Percentiles rank a stretch among this genome's conserved stretches.
phyloP scores from a whole-genome alignment of 2,329 filamentous ascomycete genomes.

The Chaetomium sp. region DNA sequence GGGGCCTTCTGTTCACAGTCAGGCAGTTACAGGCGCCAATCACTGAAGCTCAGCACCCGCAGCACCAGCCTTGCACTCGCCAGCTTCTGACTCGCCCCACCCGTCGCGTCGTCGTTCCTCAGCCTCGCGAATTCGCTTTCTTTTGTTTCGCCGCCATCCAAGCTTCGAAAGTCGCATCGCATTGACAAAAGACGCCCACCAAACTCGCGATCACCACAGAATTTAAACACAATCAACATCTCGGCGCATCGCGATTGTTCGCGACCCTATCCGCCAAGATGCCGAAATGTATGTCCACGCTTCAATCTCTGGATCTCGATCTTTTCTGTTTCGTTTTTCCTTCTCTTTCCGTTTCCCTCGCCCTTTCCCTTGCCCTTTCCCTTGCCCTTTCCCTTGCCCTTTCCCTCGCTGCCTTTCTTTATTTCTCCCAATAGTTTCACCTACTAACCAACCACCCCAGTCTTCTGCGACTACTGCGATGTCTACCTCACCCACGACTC shows the following conservation, averaged over 20 bases:
- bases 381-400: background rate
- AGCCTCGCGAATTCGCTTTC: slow-evolving; percentile 18
- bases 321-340: slow-evolving; percentile 8
- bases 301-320: slow-evolving; percentile 19
- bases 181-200: background rate
- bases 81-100: too few relatives aligned
- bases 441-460: slow-evolving; percentile 35
- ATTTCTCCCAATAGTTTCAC: background rate
- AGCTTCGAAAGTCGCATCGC: background rate
- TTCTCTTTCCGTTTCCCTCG: background rate
- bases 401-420: too few relatives aligned
- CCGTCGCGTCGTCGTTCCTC: slow-evolving; percentile 14
- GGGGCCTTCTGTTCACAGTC: too few relatives aligned
- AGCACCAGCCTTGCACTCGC: too few relatives aligned
- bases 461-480: slow-evolving; percentile 98
- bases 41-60: slow-evolving; percentile 13
- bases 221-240: slow-evolving; percentile 1
- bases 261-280: slow-evolving; percentile 48
- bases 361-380: slow-evolving; percentile 11
- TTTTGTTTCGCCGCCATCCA: slow-evolving; percentile 4
- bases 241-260: slow-evolving; percentile 10
- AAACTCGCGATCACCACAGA: background rate
- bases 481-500: slow-evolving; percentile 99
- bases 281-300: slow-evolving; percentile 66
- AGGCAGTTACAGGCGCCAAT: background rate